Base-by-base conservation (phyloP, 495 filamentous ascomycete genomes). In the Cercophora sp. region DNA sequence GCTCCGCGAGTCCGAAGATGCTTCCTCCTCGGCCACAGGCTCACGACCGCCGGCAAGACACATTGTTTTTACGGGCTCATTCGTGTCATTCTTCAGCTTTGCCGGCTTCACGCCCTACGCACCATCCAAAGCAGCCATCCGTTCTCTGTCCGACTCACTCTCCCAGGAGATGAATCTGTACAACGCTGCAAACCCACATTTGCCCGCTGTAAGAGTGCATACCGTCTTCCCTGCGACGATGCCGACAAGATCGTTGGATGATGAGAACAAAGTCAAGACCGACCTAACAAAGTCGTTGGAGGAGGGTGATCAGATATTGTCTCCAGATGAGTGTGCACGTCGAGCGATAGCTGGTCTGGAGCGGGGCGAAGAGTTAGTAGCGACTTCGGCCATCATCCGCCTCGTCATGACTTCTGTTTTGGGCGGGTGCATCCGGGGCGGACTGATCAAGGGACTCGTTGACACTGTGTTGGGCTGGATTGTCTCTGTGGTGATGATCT, bases 81-180 rank as follows among this genome's bases (percentile, higher is more conserved):
- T 82, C 13, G 67, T 83, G 16, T 84, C 85, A 1, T 89, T 93
- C 63, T 78, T 79, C 55, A 75, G 84, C 23, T 66, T 93, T 40
- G 79, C 84, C 8, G 90, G 90, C 18, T 95, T 92, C 60, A 72
- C 74, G 2, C 77, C 85, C 1, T 96, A 96, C 61, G 72, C 82
- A 2, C 87, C 89, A 5, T 74, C 84, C 4, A 96, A 96, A 67
- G 79, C 85, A 13, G 91, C 91, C 10, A 78, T 95, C 36, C 84
- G 87, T 44, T 75, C 81, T 29, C 75, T 96, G 34, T 80, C 81
- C 3, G 91, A 96, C 62, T 80, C 79, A 9, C 72, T 95, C 23
- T 81, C 79, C 5, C 85, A 89, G 58, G 90, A 96, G 65, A 77
- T 92, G 51, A 78, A 89, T 48, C 76, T 95, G 16, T 94, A 96